Evolutionary conservation across 2,329 filamentous ascomycete species (phyloP).

Genomic region (Intubia oerlemansii): DNA sequence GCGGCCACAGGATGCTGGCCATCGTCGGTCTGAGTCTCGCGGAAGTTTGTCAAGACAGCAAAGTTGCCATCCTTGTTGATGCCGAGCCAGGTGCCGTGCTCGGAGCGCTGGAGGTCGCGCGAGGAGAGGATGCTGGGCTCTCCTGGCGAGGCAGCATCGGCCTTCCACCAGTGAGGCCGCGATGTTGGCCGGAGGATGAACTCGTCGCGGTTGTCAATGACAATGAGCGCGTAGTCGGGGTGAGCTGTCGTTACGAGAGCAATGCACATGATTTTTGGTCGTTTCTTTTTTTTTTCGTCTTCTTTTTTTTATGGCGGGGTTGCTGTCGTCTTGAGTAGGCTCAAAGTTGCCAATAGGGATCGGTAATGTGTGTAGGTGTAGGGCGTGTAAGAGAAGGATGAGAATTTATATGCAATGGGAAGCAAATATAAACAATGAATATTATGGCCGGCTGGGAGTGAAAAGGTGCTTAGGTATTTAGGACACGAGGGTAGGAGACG

Average conservation of each 20-base stretch:
- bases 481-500: no score
- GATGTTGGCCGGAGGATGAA: constrained; percentile 44
- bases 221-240: constrained; percentile 51
- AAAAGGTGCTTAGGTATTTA: no score
- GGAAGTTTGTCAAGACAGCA: constrained; percentile 45
- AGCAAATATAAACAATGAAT: no score
- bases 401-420: no score
- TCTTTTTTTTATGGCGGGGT: neutral
- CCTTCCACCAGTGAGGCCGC: constrained; percentile 40
- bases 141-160: constrained; percentile 8
- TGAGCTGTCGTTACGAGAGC: constrained; percentile 55
- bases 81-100: constrained; percentile 46
- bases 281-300: neutral
- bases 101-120: constrained; percentile 37
- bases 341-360: no score
- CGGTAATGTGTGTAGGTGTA: no score
- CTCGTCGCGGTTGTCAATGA: constrained; percentile 62
- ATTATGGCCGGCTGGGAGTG: no score
- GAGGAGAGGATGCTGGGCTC: constrained; percentile 29
- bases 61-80: constrained; percentile 37
- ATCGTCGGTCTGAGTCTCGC: constrained; percentile 29
- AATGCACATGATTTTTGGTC: constrained; percentile 44
- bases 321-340: no score
- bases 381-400: no score
- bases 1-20: constrained; percentile 29